Conservation (phyloP, 495 filamentous ascomycete genomes). For the Hypomontagnella monticulosa region DNA sequence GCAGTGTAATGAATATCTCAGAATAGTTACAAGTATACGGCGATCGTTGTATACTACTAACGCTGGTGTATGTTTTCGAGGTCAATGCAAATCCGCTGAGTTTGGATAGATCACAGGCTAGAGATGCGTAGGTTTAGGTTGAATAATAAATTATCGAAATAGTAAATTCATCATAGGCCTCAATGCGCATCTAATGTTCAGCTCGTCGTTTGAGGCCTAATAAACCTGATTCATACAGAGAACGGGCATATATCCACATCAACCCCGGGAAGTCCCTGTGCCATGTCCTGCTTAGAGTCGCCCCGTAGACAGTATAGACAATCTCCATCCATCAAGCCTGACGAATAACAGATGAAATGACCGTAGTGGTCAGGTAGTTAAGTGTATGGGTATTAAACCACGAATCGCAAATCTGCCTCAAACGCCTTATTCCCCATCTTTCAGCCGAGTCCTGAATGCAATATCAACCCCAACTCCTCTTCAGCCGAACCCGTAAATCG, state of each 20-base stretch:
- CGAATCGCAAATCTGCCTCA: slow-evolving; percentile 32
- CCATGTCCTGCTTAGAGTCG: slow-evolving; percentile 17
- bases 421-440: slow-evolving; percentile 40
- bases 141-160: background rate
- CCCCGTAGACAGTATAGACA: slow-evolving; percentile 22
- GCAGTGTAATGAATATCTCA: background rate
- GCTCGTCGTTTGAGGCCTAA: slow-evolving; percentile 16
- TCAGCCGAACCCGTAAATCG: slow-evolving; percentile 33
- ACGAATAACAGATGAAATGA: slow-evolving; percentile 39
- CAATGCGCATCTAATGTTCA: slow-evolving; percentile 20
- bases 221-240: slow-evolving; percentile 27
- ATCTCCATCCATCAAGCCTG: slow-evolving; percentile 2
- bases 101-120: no score
- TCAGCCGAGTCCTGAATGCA: slow-evolving; percentile 26
- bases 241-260: slow-evolving; percentile 26
- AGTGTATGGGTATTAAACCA: slow-evolving; percentile 36
- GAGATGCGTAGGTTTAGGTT: no score
- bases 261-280: slow-evolving; percentile 12
- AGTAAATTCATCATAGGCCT: slow-evolving; percentile 4
- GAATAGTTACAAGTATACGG: background rate
- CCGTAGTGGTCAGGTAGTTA: slow-evolving; percentile 27
- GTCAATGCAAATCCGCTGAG: no score
- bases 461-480: slow-evolving; percentile 38
- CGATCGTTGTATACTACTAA: background rate
- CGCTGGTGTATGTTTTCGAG: no score